These are phyloP conservation scores for Aureobasidium zeae DNA, from an alignment of 2,329 filamentous ascomycete genomes.

Conservation along the genomic window DNA sequence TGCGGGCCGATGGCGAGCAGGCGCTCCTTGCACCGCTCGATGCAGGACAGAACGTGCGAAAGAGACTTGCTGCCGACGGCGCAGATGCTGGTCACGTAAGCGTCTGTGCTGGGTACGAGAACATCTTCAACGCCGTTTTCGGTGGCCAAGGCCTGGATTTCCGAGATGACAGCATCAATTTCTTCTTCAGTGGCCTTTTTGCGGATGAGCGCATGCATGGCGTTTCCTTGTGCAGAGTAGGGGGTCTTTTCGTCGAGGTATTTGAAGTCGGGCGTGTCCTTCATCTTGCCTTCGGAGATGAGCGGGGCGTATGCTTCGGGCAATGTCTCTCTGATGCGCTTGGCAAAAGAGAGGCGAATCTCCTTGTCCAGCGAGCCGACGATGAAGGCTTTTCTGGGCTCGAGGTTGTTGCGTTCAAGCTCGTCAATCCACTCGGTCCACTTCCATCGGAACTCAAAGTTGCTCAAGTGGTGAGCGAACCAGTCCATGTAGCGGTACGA, in stretches of 20 bases:
- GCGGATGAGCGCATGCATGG: slow-evolving; percentile 68
- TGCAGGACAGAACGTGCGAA: slow-evolving; percentile 89
- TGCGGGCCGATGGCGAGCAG: slow-evolving; percentile 68
- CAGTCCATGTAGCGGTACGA: slow-evolving; percentile 85
- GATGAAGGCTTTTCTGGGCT: slow-evolving; percentile 91
- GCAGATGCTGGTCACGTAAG: slow-evolving; percentile 87
- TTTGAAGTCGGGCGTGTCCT: slow-evolving; percentile 94
- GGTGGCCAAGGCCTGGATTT: slow-evolving; percentile 69
- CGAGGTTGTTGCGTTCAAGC: slow-evolving; percentile 62
- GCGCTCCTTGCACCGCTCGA: slow-evolving; percentile 87
- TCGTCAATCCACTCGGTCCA: slow-evolving; percentile 96
- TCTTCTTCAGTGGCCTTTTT: slow-evolving; percentile 80
- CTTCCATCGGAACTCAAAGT: slow-evolving; percentile 99
- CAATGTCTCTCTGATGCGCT: slow-evolving; percentile 88
- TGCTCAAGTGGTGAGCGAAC: slow-evolving; percentile 96
- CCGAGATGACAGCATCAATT: slow-evolving; percentile 69
- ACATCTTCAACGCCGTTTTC: slow-evolving; percentile 62
- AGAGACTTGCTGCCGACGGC: slow-evolving; percentile 91
- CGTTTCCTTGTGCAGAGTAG: slow-evolving; percentile 74
- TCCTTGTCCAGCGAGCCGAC: slow-evolving; percentile 88
- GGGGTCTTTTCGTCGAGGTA: slow-evolving; percentile 67
- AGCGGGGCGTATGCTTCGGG: slow-evolving; percentile 73
- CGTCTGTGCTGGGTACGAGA: slow-evolving; percentile 78
- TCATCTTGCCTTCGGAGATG: slow-evolving; percentile 80
- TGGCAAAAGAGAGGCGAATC: slow-evolving; percentile 89